Evolutionary conservation across 768 basidiomycete genomes (phyloP).

Genomic region (Agaricus blazei): DNA sequence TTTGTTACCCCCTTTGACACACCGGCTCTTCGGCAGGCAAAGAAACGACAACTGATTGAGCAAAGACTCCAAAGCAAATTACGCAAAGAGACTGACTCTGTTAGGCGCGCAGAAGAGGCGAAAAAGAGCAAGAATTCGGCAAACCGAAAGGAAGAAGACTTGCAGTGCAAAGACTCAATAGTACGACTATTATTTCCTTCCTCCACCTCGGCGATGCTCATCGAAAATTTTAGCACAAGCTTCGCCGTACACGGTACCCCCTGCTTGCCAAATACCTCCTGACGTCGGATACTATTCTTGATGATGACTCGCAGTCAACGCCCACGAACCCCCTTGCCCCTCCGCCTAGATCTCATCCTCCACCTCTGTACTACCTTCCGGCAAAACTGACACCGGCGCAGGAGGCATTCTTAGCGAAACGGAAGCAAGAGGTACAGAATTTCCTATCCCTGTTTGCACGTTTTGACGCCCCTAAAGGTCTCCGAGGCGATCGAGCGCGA

Average conservation of each 20-base stretch:
- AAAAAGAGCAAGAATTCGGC: constrained; percentile 77
- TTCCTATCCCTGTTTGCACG: background rate
- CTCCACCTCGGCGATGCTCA: constrained; percentile 1
- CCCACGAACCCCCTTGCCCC: constrained; percentile 35
- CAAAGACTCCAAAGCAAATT: constrained; percentile 83
- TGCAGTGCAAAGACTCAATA: constrained; percentile 77
- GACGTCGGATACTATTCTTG: constrained; percentile 65
- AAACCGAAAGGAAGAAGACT: constrained; percentile 77
- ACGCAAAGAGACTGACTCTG: constrained; percentile 80
- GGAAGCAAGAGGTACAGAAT: constrained; percentile 56
- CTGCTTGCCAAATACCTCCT: constrained; percentile 69
- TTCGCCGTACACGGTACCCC: constrained; percentile 67
- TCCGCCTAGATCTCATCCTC: constrained; percentile 62
- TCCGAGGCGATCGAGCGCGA: constrained; percentile 60
- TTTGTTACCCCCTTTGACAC: background rate
- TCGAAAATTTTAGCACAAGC: constrained; percentile 50
- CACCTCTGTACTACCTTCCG: constrained; percentile 76
- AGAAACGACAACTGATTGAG: constrained; percentile 79
- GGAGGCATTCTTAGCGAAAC: constrained; percentile 56
- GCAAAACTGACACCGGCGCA: constrained; percentile 63
- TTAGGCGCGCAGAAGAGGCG: constrained; percentile 80
- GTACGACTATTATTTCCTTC: constrained; percentile 35
- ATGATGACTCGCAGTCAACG: constrained; percentile 30
- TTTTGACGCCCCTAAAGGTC: constrained; percentile 34
- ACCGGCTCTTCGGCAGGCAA: constrained; percentile 46